Conservation (phyloP, 345 rosid species). For the Citrus hindsii region DNA sequence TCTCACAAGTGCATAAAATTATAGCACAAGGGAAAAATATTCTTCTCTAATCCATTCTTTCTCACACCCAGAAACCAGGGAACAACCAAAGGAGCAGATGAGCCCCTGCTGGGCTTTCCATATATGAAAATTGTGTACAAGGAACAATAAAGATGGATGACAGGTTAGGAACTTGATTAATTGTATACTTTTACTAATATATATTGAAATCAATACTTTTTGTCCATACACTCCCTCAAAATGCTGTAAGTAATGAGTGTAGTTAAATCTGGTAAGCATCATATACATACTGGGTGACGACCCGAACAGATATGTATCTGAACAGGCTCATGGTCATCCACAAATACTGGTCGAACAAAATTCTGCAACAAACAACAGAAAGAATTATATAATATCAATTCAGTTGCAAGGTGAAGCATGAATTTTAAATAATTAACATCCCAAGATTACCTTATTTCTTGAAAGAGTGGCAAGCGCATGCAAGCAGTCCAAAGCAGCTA, state of each 20-base stretch:
- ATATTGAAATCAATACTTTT: not conserved
- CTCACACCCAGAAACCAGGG: not conserved
- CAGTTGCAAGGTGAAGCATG: constrained; percentile 1
- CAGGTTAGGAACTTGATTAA: not conserved
- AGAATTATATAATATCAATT: constrained; percentile 11
- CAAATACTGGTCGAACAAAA: constrained; percentile 65
- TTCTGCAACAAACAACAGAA: constrained; percentile 43
- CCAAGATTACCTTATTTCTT: constrained; percentile 55
- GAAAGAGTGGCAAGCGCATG: constrained; percentile 81
- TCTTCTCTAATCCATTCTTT: not conserved
- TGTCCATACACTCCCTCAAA: not conserved
- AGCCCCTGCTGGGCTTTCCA: not conserved
- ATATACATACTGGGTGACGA: constrained; percentile 77
- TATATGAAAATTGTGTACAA: too few species aligned
- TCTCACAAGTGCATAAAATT: not conserved
- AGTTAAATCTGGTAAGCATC: not conserved
- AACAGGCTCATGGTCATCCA: constrained; percentile 63
- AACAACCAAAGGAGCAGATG: not conserved
- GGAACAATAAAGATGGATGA: not conserved
- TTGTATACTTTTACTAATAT: not conserved
- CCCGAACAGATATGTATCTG: constrained; percentile 73
- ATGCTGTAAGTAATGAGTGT: not conserved
- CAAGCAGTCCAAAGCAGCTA: constrained; percentile 90
- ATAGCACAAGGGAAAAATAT: not conserved
- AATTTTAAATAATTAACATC: not conserved